Evolutionary conservation across 2,329 filamentous ascomycete genomes (phyloP).

Genomic region (Rhynchosporium secalis): DNA sequence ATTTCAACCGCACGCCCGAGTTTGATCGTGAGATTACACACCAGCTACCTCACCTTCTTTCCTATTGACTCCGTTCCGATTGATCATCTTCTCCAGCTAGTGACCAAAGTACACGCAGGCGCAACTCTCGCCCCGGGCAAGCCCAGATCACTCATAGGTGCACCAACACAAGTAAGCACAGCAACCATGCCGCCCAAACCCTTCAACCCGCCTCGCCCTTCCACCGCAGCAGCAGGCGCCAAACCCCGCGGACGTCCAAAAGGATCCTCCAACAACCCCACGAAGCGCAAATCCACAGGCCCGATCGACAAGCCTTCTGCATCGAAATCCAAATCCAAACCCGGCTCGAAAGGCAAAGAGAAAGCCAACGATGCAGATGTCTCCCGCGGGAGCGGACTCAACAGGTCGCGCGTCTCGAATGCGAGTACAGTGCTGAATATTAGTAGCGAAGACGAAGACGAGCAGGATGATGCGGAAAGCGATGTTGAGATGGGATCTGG

Average conservation of each 20-base stretch:
- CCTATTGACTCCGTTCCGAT: too few species aligned
- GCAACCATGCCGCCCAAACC: slow-evolving; percentile 37
- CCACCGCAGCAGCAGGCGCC: slow-evolving; percentile 7
- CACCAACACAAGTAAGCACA: too few species aligned
- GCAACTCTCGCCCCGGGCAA: too few species aligned
- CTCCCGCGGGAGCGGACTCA: background rate
- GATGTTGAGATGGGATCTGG: slow-evolving; percentile 3
- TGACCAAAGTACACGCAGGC: background rate
- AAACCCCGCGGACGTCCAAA: slow-evolving; percentile 24
- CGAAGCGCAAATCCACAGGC: slow-evolving; percentile 12
- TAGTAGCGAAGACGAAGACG: slow-evolving; percentile 10
- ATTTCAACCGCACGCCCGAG: background rate
- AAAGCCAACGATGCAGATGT: slow-evolving; percentile 3
- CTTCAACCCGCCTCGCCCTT: slow-evolving; percentile 38
- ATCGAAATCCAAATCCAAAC: slow-evolving; percentile 12
- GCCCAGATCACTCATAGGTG: too few species aligned
- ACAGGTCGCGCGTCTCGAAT: slow-evolving; percentile 10
- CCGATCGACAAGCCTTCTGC: background rate
- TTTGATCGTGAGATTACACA: too few species aligned
- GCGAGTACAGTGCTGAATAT: slow-evolving; percentile 13
- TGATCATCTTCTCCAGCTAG: background rate
- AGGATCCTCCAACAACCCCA: slow-evolving; percentile 12
- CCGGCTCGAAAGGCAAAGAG: background rate
- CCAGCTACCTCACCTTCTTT: background rate
- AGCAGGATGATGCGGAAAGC: slow-evolving; percentile 11